Percentiles rank a stretch among this genome's conserved stretches.
phyloP scores from a whole-genome alignment of 2,329 filamentous ascomycete genomes.

The Annulohypoxylon truncatum region DNA sequence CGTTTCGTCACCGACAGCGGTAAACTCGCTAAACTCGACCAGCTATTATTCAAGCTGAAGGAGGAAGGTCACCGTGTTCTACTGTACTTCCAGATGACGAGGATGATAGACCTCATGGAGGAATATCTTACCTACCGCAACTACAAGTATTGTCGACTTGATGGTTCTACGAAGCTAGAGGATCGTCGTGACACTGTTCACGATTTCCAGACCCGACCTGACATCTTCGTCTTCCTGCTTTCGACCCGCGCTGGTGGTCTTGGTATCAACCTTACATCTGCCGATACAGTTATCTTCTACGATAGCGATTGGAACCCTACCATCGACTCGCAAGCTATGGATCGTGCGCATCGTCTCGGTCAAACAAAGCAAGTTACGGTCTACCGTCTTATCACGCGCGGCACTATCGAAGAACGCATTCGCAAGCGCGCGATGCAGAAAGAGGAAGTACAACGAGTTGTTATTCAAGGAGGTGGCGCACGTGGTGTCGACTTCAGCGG shows the following conservation, averaged over 20 bases:
- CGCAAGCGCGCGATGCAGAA: constrained; percentile 97
- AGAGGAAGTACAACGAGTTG: constrained; percentile 97
- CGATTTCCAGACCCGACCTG: constrained; percentile 93
- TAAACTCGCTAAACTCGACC: constrained; percentile 91
- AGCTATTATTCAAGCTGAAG: constrained; percentile 89
- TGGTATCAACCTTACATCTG: constrained; percentile 95
- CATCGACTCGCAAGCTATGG: constrained; percentile 99
- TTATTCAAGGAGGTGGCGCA: constrained; percentile 89
- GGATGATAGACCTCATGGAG: constrained; percentile 99
- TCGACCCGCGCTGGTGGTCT: constrained; percentile 97
- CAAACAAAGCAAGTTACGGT: constrained; percentile 97
- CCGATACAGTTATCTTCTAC: constrained; percentile 99
- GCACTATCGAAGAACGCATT: constrained; percentile 97
- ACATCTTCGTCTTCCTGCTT: constrained; percentile 96
- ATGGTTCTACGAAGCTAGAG: constrained; percentile 96
- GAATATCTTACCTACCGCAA: constrained; percentile 99
- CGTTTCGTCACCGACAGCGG: constrained; percentile 98
- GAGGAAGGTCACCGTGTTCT: constrained; percentile 92
- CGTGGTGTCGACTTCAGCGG: constrained; percentile 97
- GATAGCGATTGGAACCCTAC: constrained; percentile 99
- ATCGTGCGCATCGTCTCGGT: constrained; percentile 95
- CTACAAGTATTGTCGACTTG: constrained; percentile 97
- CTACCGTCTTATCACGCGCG: constrained; percentile 95
- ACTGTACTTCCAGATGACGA: constrained; percentile 99
- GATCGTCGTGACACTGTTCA: constrained; percentile 95